Evolutionary conservation across 2,329 filamentous ascomycete species (phyloP).

Genomic region (Domatiomyces catenatus): DNA sequence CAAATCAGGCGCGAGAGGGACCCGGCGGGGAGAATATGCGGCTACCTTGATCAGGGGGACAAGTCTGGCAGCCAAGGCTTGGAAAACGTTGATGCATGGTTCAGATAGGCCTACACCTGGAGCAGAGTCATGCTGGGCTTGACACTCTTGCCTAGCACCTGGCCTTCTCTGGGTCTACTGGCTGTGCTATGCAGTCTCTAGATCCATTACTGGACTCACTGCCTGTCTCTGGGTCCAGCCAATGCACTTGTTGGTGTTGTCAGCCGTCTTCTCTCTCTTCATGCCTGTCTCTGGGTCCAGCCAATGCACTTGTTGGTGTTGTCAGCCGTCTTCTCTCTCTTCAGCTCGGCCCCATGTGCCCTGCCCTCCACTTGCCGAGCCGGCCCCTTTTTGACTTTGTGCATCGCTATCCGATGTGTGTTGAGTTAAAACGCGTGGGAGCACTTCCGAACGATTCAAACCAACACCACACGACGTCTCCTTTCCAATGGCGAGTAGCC

Average conservation of each 20-base stretch:
- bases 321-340: too few species aligned
- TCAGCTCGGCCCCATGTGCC: neutral
- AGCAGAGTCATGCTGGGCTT: too few species aligned
- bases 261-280: too few species aligned
- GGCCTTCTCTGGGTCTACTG: too few species aligned
- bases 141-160: too few species aligned
- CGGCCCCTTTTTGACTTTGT: neutral
- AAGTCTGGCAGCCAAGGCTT: neutral
- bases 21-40: conserved; percentile 20
- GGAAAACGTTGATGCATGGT: neutral
- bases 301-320: too few species aligned
- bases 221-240: too few species aligned
- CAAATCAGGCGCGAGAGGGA: conserved; percentile 20
- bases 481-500: neutral
- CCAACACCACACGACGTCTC: neutral
- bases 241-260: too few species aligned
- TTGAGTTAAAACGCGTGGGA: neutral
- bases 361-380: neutral
- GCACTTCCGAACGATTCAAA: neutral
- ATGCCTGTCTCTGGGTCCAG: too few species aligned
- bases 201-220: too few species aligned
- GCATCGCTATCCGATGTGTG: neutral
- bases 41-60: conserved; percentile 31
- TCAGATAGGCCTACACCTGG: too few species aligned
- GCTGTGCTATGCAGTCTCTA: too few species aligned